Evolutionary conservation across 495 filamentous ascomycete species (phyloP).

Genomic region (Xylaria sp.): DNA sequence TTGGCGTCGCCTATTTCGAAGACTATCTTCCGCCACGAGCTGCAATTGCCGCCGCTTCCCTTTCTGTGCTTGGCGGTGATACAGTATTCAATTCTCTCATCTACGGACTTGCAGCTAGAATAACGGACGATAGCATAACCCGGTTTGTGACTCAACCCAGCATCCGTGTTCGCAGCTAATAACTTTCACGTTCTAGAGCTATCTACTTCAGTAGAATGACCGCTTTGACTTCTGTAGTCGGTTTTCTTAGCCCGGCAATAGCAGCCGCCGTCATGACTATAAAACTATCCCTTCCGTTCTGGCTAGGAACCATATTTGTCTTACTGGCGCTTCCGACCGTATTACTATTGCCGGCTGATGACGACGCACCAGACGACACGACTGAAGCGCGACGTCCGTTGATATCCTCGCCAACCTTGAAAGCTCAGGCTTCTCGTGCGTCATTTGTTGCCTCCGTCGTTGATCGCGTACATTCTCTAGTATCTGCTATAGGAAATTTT

Average conservation of each 20-base stretch:
- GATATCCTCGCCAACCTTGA: constrained; percentile 40
- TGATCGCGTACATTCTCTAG: constrained; percentile 37
- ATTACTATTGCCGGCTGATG: constrained; percentile 32
- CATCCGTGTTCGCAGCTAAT: background rate
- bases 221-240: constrained; percentile 49
- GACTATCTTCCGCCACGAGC: constrained; percentile 44
- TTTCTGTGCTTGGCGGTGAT: constrained; percentile 53
- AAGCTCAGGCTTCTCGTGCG: constrained; percentile 30
- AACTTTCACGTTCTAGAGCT: constrained; percentile 37
- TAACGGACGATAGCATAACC: constrained; percentile 47
- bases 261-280: constrained; percentile 51
- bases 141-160: constrained; percentile 39
- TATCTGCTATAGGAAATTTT: constrained; percentile 36
- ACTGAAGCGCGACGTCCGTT: constrained; percentile 39
- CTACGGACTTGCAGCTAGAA: constrained; percentile 49
- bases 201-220: constrained; percentile 55
- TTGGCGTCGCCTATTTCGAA: constrained; percentile 51
- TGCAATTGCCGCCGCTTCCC: constrained; percentile 44
- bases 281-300: constrained; percentile 49
- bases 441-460: constrained; percentile 29
- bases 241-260: constrained; percentile 50
- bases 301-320: constrained; percentile 47
- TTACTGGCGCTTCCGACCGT: constrained; percentile 45
- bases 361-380: constrained; percentile 16
- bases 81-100: constrained; percentile 56